Evolutionary conservation across 2,329 filamentous ascomycete species (phyloP).

Genomic region (Laburnicola sp.): DNA sequence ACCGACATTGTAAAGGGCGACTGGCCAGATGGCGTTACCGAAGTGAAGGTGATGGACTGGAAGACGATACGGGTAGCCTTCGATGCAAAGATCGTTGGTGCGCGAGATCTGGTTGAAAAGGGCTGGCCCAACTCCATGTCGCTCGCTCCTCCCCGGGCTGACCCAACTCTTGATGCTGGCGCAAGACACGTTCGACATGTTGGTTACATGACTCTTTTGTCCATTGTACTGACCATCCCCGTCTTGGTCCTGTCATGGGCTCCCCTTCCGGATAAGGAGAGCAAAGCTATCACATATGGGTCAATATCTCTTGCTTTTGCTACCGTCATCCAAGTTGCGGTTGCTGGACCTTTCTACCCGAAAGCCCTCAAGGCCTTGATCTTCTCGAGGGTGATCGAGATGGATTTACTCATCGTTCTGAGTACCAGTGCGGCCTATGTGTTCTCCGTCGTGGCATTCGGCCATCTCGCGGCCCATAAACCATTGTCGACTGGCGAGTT

Average conservation of each 20-base stretch:
- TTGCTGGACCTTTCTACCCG: constrained; percentile 70
- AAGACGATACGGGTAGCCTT: constrained; percentile 49
- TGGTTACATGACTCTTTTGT: constrained; percentile 45
- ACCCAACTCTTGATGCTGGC: constrained; percentile 55
- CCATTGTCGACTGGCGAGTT: constrained; percentile 52
- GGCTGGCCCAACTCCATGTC: constrained; percentile 27
- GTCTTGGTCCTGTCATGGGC: constrained; percentile 70
- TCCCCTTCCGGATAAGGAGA: constrained; percentile 51
- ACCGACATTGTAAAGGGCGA: constrained; percentile 15
- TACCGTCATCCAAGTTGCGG: constrained; percentile 64
- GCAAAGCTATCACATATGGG: constrained; percentile 52
- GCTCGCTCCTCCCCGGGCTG: constrained; percentile 54
- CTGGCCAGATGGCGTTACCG: constrained; percentile 30
- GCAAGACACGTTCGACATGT: constrained; percentile 59
- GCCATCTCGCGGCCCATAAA: constrained; percentile 39
- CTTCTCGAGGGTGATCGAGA: constrained; percentile 64
- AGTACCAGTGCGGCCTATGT: constrained; percentile 68
- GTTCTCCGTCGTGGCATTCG: constrained; percentile 60
- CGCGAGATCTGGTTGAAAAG: constrained; percentile 50
- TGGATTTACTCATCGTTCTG: constrained; percentile 69
- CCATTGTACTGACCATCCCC: constrained; percentile 46
- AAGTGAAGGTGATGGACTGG: constrained; percentile 21
- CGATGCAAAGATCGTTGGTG: constrained; percentile 54
- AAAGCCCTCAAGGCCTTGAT: constrained; percentile 64
- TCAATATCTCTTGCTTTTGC: constrained; percentile 64